Evolutionary conservation across 257 asterid species (phyloP).

Genomic region (Nemophila menziesii): DNA sequence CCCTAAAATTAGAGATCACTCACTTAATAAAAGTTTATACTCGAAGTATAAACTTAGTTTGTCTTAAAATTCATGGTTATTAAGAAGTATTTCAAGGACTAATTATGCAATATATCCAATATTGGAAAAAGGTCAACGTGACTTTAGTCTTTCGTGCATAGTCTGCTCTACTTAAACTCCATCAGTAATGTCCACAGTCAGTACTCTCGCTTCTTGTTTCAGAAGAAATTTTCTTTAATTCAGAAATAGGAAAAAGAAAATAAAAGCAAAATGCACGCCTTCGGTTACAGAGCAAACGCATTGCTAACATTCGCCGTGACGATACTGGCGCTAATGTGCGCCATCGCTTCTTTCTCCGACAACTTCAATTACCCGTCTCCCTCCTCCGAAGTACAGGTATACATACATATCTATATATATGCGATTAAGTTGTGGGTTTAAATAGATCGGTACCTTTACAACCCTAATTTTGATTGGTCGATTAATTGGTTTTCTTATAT

Average conservation of each 20-base stretch:
- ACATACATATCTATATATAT: not conserved
- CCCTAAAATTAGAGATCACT: no score
- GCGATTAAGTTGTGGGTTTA: not conserved
- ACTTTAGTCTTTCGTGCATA: not conserved
- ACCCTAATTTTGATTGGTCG: not conserved
- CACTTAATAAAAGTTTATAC: no score
- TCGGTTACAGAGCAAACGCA: conserved; percentile 74
- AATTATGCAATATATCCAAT: no score
- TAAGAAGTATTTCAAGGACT: no score
- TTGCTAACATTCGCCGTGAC: conserved; percentile 65
- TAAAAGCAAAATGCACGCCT: conserved; percentile 45
- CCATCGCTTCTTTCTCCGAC: conserved; percentile 78
- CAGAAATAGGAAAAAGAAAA: not conserved
- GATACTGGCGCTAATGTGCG: conserved; percentile 83
- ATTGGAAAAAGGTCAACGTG: not conserved
- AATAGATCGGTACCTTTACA: not conserved
- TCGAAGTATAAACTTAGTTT: no score
- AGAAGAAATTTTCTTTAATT: not conserved
- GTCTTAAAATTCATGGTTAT: no score
- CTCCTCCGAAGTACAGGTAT: conserved; percentile 62
- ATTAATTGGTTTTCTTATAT: not conserved
- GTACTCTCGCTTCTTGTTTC: not conserved
- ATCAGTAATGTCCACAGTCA: not conserved
- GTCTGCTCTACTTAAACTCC: not conserved
- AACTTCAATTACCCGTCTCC: conserved; percentile 68